These are phyloP conservation scores for Mycena indigotica DNA, from an alignment of 768 basidiomycete species.

Conservation along the genomic window DNA sequence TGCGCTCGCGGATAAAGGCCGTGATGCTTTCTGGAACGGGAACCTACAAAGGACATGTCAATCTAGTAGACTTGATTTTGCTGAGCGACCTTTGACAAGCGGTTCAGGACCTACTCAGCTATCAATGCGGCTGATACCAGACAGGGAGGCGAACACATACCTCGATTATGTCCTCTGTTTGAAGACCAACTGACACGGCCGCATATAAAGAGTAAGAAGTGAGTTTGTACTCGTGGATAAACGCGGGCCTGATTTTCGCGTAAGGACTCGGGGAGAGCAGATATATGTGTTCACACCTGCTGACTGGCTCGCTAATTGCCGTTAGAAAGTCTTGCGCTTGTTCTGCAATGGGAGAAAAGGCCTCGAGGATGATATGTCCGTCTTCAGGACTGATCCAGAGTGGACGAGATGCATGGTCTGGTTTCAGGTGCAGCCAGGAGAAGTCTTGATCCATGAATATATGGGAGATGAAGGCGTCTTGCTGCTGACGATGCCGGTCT, in stretches of 20 bases:
- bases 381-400: constrained; percentile 96
- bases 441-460: constrained; percentile 88
- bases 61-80: constrained; percentile 7
- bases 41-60: constrained; percentile 58
- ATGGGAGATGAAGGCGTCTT: constrained; percentile 76
- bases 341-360: constrained; percentile 95
- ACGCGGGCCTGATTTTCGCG: constrained; percentile 94
- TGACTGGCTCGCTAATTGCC: constrained; percentile 97
- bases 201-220: constrained; percentile 98
- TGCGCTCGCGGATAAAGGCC: constrained; percentile 88
- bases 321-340: constrained; percentile 98
- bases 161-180: constrained; percentile 98
- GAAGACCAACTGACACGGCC: constrained; percentile 95
- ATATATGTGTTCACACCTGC: constrained; percentile 91
- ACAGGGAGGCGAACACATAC: constrained; percentile 44
- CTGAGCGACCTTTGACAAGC: constrained; percentile 68
- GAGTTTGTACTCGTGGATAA: constrained; percentile 99
- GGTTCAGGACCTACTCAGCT: constrained; percentile 72
- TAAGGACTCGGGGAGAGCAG: too few species aligned
- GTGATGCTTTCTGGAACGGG: constrained; percentile 89
- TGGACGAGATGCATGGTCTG: constrained; percentile 89
- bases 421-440: constrained; percentile 82
- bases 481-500: constrained; percentile 68
- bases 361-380: constrained; percentile 93
- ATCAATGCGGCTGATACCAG: constrained; percentile 31